Conservation (phyloP, 352 stramenopile genomes). For the Salisapilia sapeloensis region DNA sequence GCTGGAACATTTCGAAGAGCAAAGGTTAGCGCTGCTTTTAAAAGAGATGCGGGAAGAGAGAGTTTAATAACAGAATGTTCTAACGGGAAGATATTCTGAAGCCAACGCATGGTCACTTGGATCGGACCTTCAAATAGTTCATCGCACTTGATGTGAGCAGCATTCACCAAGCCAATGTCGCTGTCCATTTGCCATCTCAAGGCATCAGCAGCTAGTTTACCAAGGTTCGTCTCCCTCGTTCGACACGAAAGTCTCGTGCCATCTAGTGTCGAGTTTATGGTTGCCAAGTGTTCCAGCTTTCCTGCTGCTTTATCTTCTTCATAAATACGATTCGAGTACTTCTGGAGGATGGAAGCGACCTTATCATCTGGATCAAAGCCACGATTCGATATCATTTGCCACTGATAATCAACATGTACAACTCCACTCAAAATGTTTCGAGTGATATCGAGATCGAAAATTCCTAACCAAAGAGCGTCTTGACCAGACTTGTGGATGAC, state of each 20-base stretch:
- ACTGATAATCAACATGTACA: conserved; percentile 19
- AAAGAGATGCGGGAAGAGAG: too few relatives aligned
- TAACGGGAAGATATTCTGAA: too few relatives aligned
- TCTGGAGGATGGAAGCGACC: conserved; percentile 21
- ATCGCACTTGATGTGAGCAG: conserved; percentile 74
- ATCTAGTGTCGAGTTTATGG: conserved; percentile 23
- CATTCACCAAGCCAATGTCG: conserved; percentile 56
- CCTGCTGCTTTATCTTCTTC: conserved; percentile 28
- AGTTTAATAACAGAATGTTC: too few relatives aligned
- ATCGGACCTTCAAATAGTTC: too few relatives aligned
- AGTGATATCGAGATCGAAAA: conserved; percentile 41
- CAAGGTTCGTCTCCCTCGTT: conserved; percentile 46
- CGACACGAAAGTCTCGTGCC: conserved; percentile 42
- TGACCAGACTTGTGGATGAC: conserved; percentile 79
- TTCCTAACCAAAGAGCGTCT: conserved; percentile 66
- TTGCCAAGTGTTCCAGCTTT: conserved; percentile 17
- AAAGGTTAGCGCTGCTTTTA: too few relatives aligned
- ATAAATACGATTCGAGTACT: conserved; percentile 20
- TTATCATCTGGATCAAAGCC: conserved; percentile 24
- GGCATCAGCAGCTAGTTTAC: conserved; percentile 61
- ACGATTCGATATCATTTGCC: conserved; percentile 53
- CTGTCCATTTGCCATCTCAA: conserved; percentile 29
- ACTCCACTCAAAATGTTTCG: not conserved
- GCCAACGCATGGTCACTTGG: too few relatives aligned
- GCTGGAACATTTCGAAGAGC: too few relatives aligned